phyloP scores from a whole-genome alignment of 352 stramenopile genomes.

The Globisporangium nodosum region DNA sequence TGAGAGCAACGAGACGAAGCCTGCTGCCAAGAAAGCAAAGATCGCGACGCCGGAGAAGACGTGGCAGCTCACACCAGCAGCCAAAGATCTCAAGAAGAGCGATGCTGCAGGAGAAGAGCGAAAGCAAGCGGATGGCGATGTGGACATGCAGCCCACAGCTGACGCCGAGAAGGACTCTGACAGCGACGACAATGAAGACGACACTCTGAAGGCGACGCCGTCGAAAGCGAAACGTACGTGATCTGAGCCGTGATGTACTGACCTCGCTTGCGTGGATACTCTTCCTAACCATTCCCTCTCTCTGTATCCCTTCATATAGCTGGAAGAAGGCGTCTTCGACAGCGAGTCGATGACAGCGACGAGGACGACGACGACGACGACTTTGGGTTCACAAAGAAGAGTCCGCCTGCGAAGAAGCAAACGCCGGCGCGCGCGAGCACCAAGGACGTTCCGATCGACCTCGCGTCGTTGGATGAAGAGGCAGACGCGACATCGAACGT shows the following conservation, averaged over 20 bases:
- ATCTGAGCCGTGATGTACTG: background rate
- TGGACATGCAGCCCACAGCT: constrained; percentile 11
- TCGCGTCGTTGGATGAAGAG: constrained; percentile 17
- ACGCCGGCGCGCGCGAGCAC: constrained; percentile 15
- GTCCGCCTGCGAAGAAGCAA: constrained; percentile 11
- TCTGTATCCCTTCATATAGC: constrained; percentile 16
- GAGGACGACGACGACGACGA: constrained; percentile 48
- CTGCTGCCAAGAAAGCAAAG: constrained; percentile 3
- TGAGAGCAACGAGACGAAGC: background rate
- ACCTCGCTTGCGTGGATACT: background rate
- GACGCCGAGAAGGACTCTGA: constrained; percentile 10
- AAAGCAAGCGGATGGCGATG: constrained; percentile 23
- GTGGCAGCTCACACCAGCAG: background rate
- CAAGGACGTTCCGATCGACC: constrained; percentile 30
- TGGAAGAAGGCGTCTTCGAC: constrained; percentile 53
- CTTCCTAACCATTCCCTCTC: background rate
- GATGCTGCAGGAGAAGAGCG: constrained; percentile 16
- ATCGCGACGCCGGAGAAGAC: constrained; percentile 7
- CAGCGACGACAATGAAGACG: constrained; percentile 4
- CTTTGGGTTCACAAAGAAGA: constrained; percentile 19
- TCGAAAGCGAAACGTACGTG: constrained; percentile 33
- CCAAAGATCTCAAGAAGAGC: background rate
- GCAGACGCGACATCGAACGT: background rate
- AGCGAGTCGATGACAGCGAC: constrained; percentile 35
- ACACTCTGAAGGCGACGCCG: constrained; percentile 6